A percentile compares a stretch with the other conserved stretches of the same genome.
These are phyloP conservation scores for Podaxis carcinomalis DNA, from an alignment of 768 basidiomycete species.

Conservation along the genomic window DNA sequence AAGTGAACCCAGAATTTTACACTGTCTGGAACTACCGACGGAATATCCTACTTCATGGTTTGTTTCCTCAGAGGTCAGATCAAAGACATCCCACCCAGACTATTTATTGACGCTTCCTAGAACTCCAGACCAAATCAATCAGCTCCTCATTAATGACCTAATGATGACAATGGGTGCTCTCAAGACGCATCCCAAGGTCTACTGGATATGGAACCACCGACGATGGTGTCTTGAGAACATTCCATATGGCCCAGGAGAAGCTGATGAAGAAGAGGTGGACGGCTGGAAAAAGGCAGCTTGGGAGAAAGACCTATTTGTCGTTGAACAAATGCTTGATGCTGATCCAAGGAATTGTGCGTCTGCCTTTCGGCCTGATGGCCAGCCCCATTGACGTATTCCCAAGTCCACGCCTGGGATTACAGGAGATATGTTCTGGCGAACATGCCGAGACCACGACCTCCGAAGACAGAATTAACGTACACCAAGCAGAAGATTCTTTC, in stretches of 20 bases:
- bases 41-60: slow-evolving; percentile 65
- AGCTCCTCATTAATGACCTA: slow-evolving; percentile 68
- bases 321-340: slow-evolving; percentile 88
- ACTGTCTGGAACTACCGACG: slow-evolving; percentile 95
- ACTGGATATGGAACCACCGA: slow-evolving; percentile 99
- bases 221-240: slow-evolving; percentile 91
- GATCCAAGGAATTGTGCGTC: slow-evolving; percentile 90
- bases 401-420: slow-evolving; percentile 96
- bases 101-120: slow-evolving; percentile 11
- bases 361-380: background rate
- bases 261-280: slow-evolving; percentile 37
- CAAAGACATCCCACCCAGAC: background rate
- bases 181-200: slow-evolving; percentile 88
- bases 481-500: slow-evolving; percentile 88
- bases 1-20: slow-evolving; percentile 92
- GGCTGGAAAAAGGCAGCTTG: slow-evolving; percentile 82
- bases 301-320: slow-evolving; percentile 81
- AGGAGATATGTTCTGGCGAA: slow-evolving; percentile 77
- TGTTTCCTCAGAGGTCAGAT: slow-evolving; percentile 64
- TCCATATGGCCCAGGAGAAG: slow-evolving; percentile 61
- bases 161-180: slow-evolving; percentile 77
- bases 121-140: slow-evolving; percentile 55
- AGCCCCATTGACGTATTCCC: background rate
- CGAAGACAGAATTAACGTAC: slow-evolving; percentile 72
- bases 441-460: slow-evolving; percentile 55